Evolutionary conservation across 148 eudicot species (phyloP).

Genomic region (Drosera capensis): DNA sequence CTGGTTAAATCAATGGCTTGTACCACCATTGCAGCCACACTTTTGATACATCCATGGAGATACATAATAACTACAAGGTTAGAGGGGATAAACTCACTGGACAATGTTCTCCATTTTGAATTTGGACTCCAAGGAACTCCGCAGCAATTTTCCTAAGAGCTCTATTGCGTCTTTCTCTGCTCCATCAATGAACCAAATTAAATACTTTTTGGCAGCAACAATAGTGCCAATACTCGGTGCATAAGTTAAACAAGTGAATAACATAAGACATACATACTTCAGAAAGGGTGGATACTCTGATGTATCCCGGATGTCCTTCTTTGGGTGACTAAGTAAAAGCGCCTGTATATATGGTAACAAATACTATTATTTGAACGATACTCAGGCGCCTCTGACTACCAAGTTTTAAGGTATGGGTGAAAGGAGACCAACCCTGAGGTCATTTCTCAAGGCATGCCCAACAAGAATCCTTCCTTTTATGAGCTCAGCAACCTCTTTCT

Average conservation of each 20-base stretch:
- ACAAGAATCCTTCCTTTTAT: slow-evolving; percentile 74
- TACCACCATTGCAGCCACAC: background rate
- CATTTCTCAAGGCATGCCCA: slow-evolving; percentile 94
- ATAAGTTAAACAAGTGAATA: too few relatives aligned
- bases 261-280: slow-evolving; percentile 25
- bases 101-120: slow-evolving; percentile 96
- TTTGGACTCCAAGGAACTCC: slow-evolving; percentile 61
- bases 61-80: background rate
- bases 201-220: background rate
- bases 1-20: background rate
- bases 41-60: background rate
- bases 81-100: slow-evolving; percentile 62
- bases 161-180: slow-evolving; percentile 61
- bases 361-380: background rate
- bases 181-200: slow-evolving; percentile 4
- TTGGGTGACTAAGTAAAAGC: slow-evolving; percentile 68
- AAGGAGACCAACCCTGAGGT: slow-evolving; percentile 44
- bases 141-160: slow-evolving; percentile 78
- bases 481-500: slow-evolving; percentile 74
- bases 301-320: slow-evolving; percentile 78
- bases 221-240: background rate
- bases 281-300: slow-evolving; percentile 78
- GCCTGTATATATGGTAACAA: slow-evolving; percentile 31
- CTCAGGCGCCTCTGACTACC: background rate
- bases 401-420: background rate